phyloP scores from a whole-genome alignment of 2,329 filamentous ascomycete species.

The Fusarium incarnatum region DNA sequence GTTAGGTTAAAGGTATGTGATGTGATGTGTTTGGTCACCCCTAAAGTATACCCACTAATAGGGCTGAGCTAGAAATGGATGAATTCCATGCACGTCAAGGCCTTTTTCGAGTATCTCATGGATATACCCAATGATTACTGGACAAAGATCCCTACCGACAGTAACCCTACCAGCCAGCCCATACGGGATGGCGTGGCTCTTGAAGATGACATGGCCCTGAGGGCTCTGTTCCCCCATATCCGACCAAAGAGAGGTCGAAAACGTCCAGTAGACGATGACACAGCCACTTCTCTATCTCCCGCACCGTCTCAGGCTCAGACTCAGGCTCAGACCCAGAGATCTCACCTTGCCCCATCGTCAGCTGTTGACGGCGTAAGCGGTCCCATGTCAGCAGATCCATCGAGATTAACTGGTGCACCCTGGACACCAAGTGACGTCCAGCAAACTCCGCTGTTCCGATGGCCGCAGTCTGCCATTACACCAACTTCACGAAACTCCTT shows the following conservation, averaged over 20 bases:
- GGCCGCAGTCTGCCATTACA: conserved; percentile 83
- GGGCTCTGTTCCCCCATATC: conserved; percentile 84
- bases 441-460: conserved; percentile 73
- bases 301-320: conserved; percentile 53
- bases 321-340: conserved; percentile 73
- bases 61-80: conserved; percentile 80
- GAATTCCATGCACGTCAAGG: conserved; percentile 94
- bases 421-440: conserved; percentile 52
- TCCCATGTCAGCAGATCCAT: conserved; percentile 61
- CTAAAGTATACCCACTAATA: conserved; percentile 10
- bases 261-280: conserved; percentile 71
- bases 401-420: conserved; percentile 51
- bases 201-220: conserved; percentile 89
- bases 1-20: conserved; percentile 82
- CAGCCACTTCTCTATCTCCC: conserved; percentile 51
- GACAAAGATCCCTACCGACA: conserved; percentile 75
- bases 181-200: conserved; percentile 84
- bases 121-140: conserved; percentile 84
- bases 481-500: conserved; percentile 67
- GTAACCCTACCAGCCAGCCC: conserved; percentile 71
- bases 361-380: conserved; percentile 59
- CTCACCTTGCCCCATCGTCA: conserved; percentile 67
- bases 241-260: conserved; percentile 71
- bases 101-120: conserved; percentile 91
- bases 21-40: neutral